phyloP scores from a whole-genome alignment of 306 rosid species.

The Begonia masoniana region DNA sequence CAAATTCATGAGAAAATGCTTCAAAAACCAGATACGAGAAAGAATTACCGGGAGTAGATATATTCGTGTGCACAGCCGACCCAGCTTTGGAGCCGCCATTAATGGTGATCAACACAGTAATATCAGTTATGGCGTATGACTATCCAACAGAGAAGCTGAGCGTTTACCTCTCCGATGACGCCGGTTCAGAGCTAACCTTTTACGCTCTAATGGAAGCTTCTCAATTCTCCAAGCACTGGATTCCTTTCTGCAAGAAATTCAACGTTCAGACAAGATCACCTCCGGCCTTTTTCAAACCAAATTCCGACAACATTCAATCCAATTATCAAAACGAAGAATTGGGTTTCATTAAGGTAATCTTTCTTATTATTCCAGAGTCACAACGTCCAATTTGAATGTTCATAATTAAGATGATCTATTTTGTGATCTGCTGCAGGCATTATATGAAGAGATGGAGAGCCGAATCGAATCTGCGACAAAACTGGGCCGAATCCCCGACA shows the following conservation, averaged over 20 bases:
- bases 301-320: neutral
- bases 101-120: slow-evolving; percentile 66
- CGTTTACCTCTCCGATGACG: slow-evolving; percentile 81
- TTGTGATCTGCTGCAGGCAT: slow-evolving; percentile 23
- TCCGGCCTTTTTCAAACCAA: slow-evolving; percentile 40
- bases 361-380: neutral
- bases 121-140: slow-evolving; percentile 68
- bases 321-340: slow-evolving; percentile 9
- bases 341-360: slow-evolving; percentile 25
- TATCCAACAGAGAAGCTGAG: slow-evolving; percentile 60
- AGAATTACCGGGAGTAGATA: slow-evolving; percentile 48
- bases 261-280: slow-evolving; percentile 65
- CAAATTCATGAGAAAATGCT: too few species aligned
- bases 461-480: slow-evolving; percentile 28
- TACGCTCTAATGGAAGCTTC: slow-evolving; percentile 57
- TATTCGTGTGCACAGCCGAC: slow-evolving; percentile 85
- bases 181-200: slow-evolving; percentile 48
- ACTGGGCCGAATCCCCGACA: slow-evolving; percentile 36
- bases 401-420: too few species aligned
- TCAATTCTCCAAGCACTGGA: slow-evolving; percentile 65
- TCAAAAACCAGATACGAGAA: slow-evolving; percentile 29
- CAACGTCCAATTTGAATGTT: too few species aligned
- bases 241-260: slow-evolving; percentile 59
- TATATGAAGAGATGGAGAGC: slow-evolving; percentile 54
- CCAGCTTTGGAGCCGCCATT: slow-evolving; percentile 55